Percentiles rank a stretch among this genome's conserved stretches.
phyloP scores from a whole-genome alignment of 768 basidiomycete species.

The Obba rivulosa region DNA sequence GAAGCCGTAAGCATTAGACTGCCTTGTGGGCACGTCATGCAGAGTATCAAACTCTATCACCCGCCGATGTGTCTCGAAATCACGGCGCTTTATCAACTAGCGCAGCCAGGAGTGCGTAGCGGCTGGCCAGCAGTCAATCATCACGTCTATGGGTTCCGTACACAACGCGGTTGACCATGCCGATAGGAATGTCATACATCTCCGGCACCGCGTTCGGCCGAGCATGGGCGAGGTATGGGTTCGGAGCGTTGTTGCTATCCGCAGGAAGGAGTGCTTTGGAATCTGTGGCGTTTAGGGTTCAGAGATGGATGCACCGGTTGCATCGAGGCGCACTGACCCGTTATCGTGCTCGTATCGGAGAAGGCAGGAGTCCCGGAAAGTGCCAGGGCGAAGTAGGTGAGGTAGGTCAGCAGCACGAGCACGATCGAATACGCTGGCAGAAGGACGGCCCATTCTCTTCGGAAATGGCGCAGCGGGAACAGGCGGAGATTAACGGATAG shows the following conservation, averaged over 20 bases:
- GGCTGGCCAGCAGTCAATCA: not conserved
- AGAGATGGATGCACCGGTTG: conserved; percentile 8
- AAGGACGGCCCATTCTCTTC: conserved; percentile 81
- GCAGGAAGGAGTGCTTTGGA: conserved; percentile 47
- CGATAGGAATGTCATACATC: conserved; percentile 79
- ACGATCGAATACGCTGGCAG: conserved; percentile 75
- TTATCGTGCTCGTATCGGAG: conserved; percentile 58
- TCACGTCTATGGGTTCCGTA: conserved; percentile 30
- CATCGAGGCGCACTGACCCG: conserved; percentile 40
- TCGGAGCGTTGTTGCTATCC: conserved; percentile 8
- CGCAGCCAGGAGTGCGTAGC: conserved; percentile 1
- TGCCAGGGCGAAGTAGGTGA: conserved; percentile 71
- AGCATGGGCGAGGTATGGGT: conserved; percentile 47
- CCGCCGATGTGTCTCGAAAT: not conserved
- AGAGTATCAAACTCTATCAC: conserved; percentile 9
- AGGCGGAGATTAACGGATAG: conserved; percentile 13
- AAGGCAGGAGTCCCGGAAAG: conserved; percentile 67
- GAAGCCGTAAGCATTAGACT: not conserved
- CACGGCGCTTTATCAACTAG: conserved; percentile 3
- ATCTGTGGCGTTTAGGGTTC: conserved; percentile 38
- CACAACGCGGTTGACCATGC: conserved; percentile 70
- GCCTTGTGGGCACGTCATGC: conserved; percentile 8
- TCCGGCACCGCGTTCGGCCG: conserved; percentile 48
- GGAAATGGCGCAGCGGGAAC: not conserved
- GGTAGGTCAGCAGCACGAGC: conserved; percentile 68